These are phyloP conservation scores for Solanum bukasovii DNA, from an alignment of 257 asterid species.

Conservation along the genomic window DNA sequence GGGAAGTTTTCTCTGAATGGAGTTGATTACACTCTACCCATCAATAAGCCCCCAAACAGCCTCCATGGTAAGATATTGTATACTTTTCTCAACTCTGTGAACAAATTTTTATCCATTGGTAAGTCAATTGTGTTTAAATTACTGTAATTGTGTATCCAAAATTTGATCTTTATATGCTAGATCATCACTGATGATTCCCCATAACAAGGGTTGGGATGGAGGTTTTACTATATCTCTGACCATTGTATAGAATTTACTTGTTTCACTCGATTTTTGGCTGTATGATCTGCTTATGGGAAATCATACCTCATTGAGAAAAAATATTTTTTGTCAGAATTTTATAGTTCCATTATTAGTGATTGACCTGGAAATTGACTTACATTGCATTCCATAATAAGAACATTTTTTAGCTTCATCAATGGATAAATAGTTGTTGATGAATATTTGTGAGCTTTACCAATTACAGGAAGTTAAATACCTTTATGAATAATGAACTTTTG, in stretches of 20 bases:
- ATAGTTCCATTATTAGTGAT: neutral
- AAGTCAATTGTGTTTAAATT: neutral
- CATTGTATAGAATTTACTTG: neutral
- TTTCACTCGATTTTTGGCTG: neutral
- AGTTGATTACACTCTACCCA: conserved; percentile 50
- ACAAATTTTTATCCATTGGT: neutral
- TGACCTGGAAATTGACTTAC: neutral
- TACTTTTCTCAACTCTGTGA: neutral
- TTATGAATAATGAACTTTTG: neutral
- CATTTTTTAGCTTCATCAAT: neutral
- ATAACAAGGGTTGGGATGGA: neutral
- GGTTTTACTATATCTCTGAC: neutral
- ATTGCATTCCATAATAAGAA: neutral
- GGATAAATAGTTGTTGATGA: neutral
- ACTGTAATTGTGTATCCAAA: neutral
- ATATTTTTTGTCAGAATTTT: neutral
- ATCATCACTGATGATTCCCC: neutral
- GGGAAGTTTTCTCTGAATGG: conserved; percentile 81
- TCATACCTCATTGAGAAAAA: neutral
- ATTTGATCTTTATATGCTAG: neutral
- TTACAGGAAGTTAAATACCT: neutral
- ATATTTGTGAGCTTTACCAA: neutral
- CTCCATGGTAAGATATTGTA: conserved; percentile 61
- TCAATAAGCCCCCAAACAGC: conserved; percentile 89
- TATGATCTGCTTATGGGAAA: neutral